Percentiles rank a stretch among this genome's conserved stretches.
Conservation (phyloP, 768 basidiomycete species). For the Leccinum barrowsii region DNA sequence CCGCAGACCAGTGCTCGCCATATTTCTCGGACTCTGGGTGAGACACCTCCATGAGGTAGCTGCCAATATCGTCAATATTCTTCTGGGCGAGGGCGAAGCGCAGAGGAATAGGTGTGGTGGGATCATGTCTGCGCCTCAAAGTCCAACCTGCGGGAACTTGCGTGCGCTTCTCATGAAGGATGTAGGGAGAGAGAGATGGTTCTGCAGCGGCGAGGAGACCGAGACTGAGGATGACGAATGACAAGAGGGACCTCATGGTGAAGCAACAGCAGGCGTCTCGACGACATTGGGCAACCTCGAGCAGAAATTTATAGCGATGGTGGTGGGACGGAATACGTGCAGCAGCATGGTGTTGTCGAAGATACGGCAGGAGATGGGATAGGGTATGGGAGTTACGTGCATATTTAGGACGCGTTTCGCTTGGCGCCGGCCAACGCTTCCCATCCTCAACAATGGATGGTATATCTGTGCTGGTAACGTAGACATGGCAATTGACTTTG, state of each 20-base stretch:
- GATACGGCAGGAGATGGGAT: background rate
- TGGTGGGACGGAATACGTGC: constrained; percentile 7
- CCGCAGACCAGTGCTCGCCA: constrained; percentile 31
- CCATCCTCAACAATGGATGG: background rate
- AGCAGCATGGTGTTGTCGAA: constrained; percentile 6
- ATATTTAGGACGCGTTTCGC: background rate
- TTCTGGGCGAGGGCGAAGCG: constrained; percentile 31
- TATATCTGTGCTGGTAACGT: no score
- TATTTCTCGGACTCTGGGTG: constrained; percentile 33
- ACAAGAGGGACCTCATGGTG: constrained; percentile 16
- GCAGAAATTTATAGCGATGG: constrained; percentile 7
- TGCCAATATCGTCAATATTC: constrained; percentile 27
- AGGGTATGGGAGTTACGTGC: background rate
- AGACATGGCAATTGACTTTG: no score
- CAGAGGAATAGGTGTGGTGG: constrained; percentile 26
- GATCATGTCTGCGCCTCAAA: constrained; percentile 34
- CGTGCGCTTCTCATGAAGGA: constrained; percentile 40
- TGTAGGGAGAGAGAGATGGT: constrained; percentile 21
- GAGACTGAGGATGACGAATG: constrained; percentile 14
- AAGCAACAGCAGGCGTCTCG: constrained; percentile 5
- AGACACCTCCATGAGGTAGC: constrained; percentile 32
- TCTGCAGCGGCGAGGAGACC: constrained; percentile 17
- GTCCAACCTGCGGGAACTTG: constrained; percentile 37
- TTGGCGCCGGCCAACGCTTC: background rate
- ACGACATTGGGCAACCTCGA: background rate